Conservation (phyloP, 2,329 filamentous ascomycete genomes). For the Polychaeton citri region DNA sequence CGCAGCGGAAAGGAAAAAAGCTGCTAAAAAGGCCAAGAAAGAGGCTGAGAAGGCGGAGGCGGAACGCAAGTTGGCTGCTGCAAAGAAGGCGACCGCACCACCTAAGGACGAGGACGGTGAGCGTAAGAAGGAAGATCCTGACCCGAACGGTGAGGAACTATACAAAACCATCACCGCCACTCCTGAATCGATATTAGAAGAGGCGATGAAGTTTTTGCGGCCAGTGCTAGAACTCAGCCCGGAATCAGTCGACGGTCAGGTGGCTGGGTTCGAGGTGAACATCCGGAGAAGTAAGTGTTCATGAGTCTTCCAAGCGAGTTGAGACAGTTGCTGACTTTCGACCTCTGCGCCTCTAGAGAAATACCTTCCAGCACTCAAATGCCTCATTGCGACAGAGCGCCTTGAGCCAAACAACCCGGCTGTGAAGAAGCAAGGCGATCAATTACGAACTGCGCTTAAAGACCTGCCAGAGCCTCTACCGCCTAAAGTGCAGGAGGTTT, state of each 20-base stretch:
- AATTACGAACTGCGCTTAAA: constrained; percentile 39
- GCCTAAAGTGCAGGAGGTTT: constrained; percentile 51
- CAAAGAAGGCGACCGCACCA: constrained; percentile 41
- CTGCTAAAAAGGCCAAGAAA: constrained; percentile 58
- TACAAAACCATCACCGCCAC: constrained; percentile 50
- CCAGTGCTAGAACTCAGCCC: constrained; percentile 75
- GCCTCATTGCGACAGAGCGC: constrained; percentile 58
- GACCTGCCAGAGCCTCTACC: constrained; percentile 46
- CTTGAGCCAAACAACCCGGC: constrained; percentile 57
- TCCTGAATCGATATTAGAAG: constrained; percentile 48
- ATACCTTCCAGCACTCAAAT: constrained; percentile 75
- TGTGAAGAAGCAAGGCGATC: constrained; percentile 61
- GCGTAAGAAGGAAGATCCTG: constrained; percentile 76
- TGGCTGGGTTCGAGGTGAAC: constrained; percentile 81
- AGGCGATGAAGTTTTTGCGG: constrained; percentile 73
- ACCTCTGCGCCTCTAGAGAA: constrained; percentile 48
- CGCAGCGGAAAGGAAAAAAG: constrained; percentile 68
- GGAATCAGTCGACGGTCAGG: constrained; percentile 67
- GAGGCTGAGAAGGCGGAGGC: constrained; percentile 70
- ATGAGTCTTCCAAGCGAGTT: too few relatives aligned
- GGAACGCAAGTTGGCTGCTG: constrained; percentile 47
- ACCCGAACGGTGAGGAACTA: constrained; percentile 71
- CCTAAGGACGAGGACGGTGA: constrained; percentile 49
- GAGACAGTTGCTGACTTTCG: constrained; percentile 4
- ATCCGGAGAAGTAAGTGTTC: constrained; percentile 59